These are phyloP conservation scores for Penicillium coffeae DNA, from an alignment of 495 filamentous ascomycete species.

Conservation along the genomic window DNA sequence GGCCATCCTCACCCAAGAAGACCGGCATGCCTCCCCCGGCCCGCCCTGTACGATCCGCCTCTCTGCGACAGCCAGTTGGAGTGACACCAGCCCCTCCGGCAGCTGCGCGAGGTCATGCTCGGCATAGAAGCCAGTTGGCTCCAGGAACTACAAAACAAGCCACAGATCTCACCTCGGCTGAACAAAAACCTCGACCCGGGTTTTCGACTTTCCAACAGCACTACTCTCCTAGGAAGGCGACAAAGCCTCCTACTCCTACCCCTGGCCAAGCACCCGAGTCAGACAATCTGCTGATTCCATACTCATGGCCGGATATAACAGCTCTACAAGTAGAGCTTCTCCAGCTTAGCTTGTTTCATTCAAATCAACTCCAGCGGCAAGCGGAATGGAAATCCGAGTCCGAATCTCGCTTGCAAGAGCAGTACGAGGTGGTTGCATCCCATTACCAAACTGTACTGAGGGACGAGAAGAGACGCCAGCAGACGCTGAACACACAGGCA, in stretches of 20 bases:
- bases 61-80: constrained; percentile 35
- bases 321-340: constrained; percentile 68
- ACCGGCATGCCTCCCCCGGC: constrained; percentile 36
- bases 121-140: constrained; percentile 38
- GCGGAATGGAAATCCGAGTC: constrained; percentile 35
- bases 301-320: constrained; percentile 54
- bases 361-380: constrained; percentile 30
- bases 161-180: constrained; percentile 11
- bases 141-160: constrained; percentile 14
- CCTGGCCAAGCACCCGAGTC: constrained; percentile 8
- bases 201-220: constrained; percentile 69
- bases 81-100: constrained; percentile 11
- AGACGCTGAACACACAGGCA: constrained; percentile 37
- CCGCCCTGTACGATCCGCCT: constrained; percentile 36
- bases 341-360: constrained; percentile 67
- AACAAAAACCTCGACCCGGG: constrained; percentile 39
- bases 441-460: constrained; percentile 31
- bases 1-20: constrained; percentile 35
- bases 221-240: constrained; percentile 61
- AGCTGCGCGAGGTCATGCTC: constrained; percentile 25
- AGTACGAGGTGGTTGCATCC: constrained; percentile 35
- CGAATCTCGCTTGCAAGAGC: constrained; percentile 30
- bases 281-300: constrained; percentile 25
- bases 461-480: constrained; percentile 37
- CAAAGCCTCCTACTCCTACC: constrained; percentile 52